Base-by-base conservation (phyloP, 2,329 filamentous ascomycete species). In the Fusarium pseudonygamai region DNA sequence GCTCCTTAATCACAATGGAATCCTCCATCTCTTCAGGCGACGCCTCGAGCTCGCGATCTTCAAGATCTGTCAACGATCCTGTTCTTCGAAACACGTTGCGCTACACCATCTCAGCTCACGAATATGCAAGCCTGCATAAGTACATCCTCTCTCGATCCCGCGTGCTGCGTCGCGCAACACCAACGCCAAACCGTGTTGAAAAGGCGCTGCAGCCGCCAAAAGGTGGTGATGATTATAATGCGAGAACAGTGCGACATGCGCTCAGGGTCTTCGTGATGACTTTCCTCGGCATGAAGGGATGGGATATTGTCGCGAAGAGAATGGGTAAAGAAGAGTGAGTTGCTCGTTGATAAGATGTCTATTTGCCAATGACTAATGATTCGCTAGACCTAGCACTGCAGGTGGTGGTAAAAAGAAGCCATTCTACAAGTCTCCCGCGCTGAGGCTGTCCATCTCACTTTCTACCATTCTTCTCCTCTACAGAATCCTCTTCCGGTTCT, bases 401-500 rank as follows among this genome's bases (percentile, higher is more conserved):
- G n/a, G n/a, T n/a, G 81, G 79, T 18, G 65, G 74, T n/a, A 80
- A 87, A 75, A 89, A 87, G 75, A 83, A 87, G 46, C 86, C 89
- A 0, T 83, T 90, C 22, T 87, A 89, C 83, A 89, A 88, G 70
- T 94, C 92, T 1, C 87, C 91, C 0, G 92, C 93, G 30, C 85
- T 96, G 57, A 90, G 95, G 62, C 87, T 97, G 15, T 96, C 95
- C 0, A 85, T 95, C 14, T 96, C 94, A 0, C 87, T 98, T 20
- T 95, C 95, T 22, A 89, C 93, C 6, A 94, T 98, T 72, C 88
- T 98, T 26, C 90, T 98, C 47, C 90, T 97, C 69, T 96, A 99
- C 81, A 91, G 96, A 36, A 87, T 97, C 2, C 90, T 98, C 32
- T 94, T 96, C 83, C 93, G 96, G 67, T 97, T 98, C 86, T 93